These are phyloP conservation scores for Aspergillus mulundensis DNA, from an alignment of 495 filamentous ascomycete genomes.

Conservation along the genomic window DNA sequence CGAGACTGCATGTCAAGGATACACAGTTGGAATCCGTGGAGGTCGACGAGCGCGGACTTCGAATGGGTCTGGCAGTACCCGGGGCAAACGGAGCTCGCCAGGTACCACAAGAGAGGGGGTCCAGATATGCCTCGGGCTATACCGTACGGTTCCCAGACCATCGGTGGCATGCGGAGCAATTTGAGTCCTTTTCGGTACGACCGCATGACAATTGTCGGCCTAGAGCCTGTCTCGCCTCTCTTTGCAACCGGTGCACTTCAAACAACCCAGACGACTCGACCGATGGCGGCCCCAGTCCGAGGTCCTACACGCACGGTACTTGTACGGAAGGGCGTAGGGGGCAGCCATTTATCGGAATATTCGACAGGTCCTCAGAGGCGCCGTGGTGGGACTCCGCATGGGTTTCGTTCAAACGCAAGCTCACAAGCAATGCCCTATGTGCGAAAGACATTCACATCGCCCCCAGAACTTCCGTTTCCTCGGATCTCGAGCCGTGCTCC, in stretches of 20 bases:
- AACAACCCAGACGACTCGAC: not conserved
- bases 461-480: not conserved
- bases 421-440: not conserved
- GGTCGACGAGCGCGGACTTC: constrained; percentile 32
- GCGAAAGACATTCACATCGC: not conserved
- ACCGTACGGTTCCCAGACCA: constrained; percentile 24
- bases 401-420: not conserved
- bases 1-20: constrained; percentile 18
- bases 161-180: constrained; percentile 29
- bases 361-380: not conserved
- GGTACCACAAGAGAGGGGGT: constrained; percentile 12
- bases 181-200: not conserved
- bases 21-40: constrained; percentile 32
- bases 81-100: constrained; percentile 20
- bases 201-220: too few species aligned
- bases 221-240: not conserved
- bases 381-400: not conserved
- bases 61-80: constrained; percentile 45
- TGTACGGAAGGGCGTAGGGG: not conserved
- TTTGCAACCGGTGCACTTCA: constrained; percentile 10
- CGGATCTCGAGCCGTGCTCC: not conserved
- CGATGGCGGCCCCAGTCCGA: not conserved
- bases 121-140: constrained; percentile 25
- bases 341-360: not conserved
- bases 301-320: not conserved